A percentile compares a stretch with the other conserved stretches of the same genome.
Conservation (phyloP, 805 yeast species). For the Torulaspora franciscae region DNA sequence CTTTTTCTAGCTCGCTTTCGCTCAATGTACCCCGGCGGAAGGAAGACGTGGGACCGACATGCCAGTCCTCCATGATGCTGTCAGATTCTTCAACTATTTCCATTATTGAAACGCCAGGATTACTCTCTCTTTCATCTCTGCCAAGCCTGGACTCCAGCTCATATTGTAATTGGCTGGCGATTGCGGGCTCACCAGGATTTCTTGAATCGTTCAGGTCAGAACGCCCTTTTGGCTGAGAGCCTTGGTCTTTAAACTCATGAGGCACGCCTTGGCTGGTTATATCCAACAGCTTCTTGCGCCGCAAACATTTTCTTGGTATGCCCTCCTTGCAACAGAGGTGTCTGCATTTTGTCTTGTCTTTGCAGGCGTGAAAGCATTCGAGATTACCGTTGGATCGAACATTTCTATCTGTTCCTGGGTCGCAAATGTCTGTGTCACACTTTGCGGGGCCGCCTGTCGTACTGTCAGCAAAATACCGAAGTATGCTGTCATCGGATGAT, state of each 20-base stretch:
- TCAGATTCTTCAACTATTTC: too few species aligned
- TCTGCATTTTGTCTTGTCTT: slow-evolving; percentile 38
- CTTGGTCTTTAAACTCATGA: neutral
- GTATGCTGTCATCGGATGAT: slow-evolving; percentile 29
- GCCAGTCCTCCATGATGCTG: neutral
- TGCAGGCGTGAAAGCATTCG: slow-evolving; percentile 43
- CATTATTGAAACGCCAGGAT: too few species aligned
- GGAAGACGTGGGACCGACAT: neutral
- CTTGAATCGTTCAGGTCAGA: too few species aligned
- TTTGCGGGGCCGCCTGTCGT: neutral
- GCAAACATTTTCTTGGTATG: slow-evolving; percentile 23
- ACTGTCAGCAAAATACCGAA: slow-evolving; percentile 23
- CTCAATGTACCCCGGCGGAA: neutral
- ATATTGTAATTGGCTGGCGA: neutral
- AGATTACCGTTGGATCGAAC: slow-evolving; percentile 32
- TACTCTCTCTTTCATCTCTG: too few species aligned
- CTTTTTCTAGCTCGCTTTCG: neutral
- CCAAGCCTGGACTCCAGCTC: too few species aligned
- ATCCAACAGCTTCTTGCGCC: neutral
- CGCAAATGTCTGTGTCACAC: neutral
- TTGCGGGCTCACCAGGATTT: too few species aligned
- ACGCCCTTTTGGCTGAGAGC: too few species aligned
- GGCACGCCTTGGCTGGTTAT: neutral
- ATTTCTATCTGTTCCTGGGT: slow-evolving; percentile 8
- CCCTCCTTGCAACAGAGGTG: slow-evolving; percentile 49